A percentile compares a stretch with the other conserved stretches of the same genome.
phyloP scores from a whole-genome alignment of 2,329 filamentous ascomycete genomes.

The Colletotrichum sp. region DNA sequence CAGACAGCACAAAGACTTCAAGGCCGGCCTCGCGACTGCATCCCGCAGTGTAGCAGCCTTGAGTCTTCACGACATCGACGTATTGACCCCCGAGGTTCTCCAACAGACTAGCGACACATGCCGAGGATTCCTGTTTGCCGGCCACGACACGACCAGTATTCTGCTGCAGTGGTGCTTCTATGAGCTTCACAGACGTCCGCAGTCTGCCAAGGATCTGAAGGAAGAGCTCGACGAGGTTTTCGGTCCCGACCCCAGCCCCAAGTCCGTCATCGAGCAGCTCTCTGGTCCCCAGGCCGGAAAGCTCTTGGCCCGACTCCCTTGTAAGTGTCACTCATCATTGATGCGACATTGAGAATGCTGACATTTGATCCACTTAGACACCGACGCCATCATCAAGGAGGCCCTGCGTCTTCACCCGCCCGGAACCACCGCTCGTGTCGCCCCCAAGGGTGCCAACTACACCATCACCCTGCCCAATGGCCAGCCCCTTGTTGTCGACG shows the following conservation, averaged over 20 bases:
- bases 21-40: not conserved
- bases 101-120: constrained; percentile 37
- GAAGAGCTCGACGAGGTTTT: constrained; percentile 40
- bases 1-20: constrained; percentile 8
- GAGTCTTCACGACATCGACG: constrained; percentile 30
- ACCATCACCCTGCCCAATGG: constrained; percentile 31
- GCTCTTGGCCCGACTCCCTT: constrained; percentile 34
- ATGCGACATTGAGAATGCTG: not conserved
- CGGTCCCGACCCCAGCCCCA: constrained; percentile 27
- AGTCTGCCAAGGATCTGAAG: constrained; percentile 29
- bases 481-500: constrained; percentile 33
- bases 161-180: constrained; percentile 40
- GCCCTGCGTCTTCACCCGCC: constrained; percentile 37
- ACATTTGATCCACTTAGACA: constrained; percentile 18
- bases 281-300: constrained; percentile 29
- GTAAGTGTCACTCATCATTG: not conserved
- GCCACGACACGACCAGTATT: constrained; percentile 44
- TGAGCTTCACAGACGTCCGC: constrained; percentile 35
- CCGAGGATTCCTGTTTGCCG: constrained; percentile 42
- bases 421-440: constrained; percentile 31
- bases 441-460: constrained; percentile 12
- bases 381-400: constrained; percentile 41
- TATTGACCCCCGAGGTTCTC: constrained; percentile 30
- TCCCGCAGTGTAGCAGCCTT: constrained; percentile 34
- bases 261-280: constrained; percentile 29